These are phyloP conservation scores for Penicillium sp. DNA, from an alignment of 2,329 filamentous ascomycete species.

Conservation along the genomic window DNA sequence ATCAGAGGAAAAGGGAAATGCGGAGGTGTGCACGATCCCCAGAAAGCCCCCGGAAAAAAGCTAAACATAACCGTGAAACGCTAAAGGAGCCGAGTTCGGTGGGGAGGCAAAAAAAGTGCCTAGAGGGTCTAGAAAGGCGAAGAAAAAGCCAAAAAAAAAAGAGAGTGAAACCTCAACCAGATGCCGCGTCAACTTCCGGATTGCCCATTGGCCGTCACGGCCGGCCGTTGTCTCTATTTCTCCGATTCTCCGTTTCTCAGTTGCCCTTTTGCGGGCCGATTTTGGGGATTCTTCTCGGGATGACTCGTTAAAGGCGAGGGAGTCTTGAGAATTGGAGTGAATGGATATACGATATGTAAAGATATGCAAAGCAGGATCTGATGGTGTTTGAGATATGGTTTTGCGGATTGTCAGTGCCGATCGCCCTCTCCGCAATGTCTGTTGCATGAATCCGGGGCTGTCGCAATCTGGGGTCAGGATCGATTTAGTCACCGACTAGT, in stretches of 20 bases:
- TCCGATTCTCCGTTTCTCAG: background rate
- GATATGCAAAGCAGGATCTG: background rate
- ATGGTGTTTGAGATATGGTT: background rate
- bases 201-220: background rate
- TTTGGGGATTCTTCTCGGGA: background rate
- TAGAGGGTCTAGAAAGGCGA: background rate
- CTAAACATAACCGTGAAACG: background rate
- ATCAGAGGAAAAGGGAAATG: background rate
- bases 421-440: background rate
- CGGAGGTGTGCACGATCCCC: constrained; percentile 1
- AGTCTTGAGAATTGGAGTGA: background rate
- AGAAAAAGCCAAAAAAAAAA: background rate
- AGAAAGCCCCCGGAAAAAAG: background rate
- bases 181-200: background rate
- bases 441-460: background rate
- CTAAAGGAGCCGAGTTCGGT: constrained; percentile 1
- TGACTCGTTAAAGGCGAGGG: background rate
- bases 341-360: background rate
- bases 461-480: background rate
- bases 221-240: background rate
- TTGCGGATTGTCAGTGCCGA: background rate
- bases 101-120: no score
- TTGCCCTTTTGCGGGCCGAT: background rate
- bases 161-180: background rate
- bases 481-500: background rate